Base-by-base conservation (phyloP, 2,329 filamentous ascomycete genomes). In the Pseudonectria buxi region DNA sequence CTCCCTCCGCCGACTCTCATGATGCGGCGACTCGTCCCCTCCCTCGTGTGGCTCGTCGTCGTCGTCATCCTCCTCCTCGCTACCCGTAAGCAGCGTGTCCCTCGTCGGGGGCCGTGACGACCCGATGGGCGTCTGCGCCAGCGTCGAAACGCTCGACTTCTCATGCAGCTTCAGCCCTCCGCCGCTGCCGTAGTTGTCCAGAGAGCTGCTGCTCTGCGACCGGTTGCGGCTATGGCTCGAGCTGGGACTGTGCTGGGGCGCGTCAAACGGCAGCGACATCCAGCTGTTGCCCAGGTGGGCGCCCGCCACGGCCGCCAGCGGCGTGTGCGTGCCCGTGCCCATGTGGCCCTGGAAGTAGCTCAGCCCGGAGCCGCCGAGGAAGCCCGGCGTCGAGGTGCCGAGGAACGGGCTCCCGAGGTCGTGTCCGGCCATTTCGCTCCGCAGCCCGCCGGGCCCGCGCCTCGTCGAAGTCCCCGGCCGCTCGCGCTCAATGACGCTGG, bases 291-390 rank as follows among this genome's bases (percentile, higher is more conserved):
- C 56, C 30, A 62, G 49, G 30, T 67, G 64, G 16, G 81, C 83
- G 27, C 84, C 83, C 14, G 84, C 84, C 32, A 89, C 81, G 32
- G 85, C 84, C 6, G 86, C 85, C 22, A 90, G 70, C 28, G 86
- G 86, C 16, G 86, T 90, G 43, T 86, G 81, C 10, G 83, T 79
- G 16, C 86, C 86, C 31, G 83, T 85, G 7, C 79, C 76, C 4
- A 90, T 69, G 46, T 88, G 85, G 13, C 83, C 78, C 56, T 89
- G 85, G 54, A 92, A 90, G 59, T 90, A 92, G 57, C 82, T 81
- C 50, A 90, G 70, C 49, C 86, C 88, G 10, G 83, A 82, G 22
- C 82, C 83, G 38, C 84, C 83, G 5, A 83, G 72, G 30, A 83
- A 74, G 1, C 77, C 77, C 3, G 76, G 75, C 14, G 75, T 77